Base-by-base conservation (phyloP, 495 filamentous ascomycete genomes). In the Lindgomyces ingoldianus region DNA sequence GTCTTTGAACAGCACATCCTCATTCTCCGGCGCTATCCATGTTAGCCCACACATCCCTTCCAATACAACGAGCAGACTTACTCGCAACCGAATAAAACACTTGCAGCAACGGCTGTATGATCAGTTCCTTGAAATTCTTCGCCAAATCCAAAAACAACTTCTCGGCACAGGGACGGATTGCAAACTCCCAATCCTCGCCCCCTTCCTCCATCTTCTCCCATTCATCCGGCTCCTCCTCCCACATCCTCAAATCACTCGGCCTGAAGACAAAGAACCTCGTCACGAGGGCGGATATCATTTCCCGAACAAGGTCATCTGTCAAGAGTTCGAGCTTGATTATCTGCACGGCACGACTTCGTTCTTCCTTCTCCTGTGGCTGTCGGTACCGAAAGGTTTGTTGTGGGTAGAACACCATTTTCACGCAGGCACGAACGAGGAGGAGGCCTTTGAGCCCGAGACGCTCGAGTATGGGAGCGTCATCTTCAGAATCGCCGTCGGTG, bases 131-230 rank as follows among this genome's bases (percentile, higher is more conserved):
- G 80, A 89, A 92, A 73, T 96, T 87, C 39, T 89, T 89, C 24
- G 96, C 83, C 0, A 98, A 81, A 67, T 97, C 94, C 68, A 98
- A 81, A 73, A 97, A 96, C 16, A 98, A 81, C 74, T 92, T 95
- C 75, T 98, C 93, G 0, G 92, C 87, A 71, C 94, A 98, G 0
- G 91, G 89, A 8, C 91, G 85, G 44, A 98, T 85, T 25, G 91
- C 85, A 77, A 91, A 95, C 68, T 96, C 90, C 83, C 87, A 95
- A 60, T 91, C 87, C 19, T 89, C 84, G 52, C 87, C 83, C 44
- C 84, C 88, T 57, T 94, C 89, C 77, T 96, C 91, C 70, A 83
- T 83, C 61, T 85, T 84, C 70, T 96, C 91, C 94, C 93, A 98
- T 50, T 93, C 89, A 70, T 97, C 90, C 0, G 93, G 91, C 45